phyloP scores from a whole-genome alignment of 441 rosid species.

The Eugenia klotzschiana region DNA sequence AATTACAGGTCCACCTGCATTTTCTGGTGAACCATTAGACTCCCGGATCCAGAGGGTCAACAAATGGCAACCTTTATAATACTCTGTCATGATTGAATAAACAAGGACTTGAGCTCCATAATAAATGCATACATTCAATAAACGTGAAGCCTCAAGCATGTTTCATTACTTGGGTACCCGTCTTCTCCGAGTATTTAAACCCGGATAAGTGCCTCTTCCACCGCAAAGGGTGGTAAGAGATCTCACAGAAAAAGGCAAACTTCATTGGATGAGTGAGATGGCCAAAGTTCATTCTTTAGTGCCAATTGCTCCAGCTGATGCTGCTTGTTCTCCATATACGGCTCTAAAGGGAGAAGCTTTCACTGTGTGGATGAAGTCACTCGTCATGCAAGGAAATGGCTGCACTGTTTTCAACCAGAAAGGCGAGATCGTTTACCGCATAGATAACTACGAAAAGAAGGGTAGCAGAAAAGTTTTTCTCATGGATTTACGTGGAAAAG shows the following conservation, averaged over 20 bases:
- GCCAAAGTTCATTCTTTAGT: background rate
- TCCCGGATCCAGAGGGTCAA: background rate
- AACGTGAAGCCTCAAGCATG: background rate
- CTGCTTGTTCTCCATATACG: background rate
- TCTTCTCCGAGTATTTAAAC: background rate
- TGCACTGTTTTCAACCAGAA: background rate
- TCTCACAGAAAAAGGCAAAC: background rate
- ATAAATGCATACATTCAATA: background rate
- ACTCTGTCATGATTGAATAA: background rate
- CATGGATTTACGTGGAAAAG: background rate
- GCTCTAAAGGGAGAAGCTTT: background rate
- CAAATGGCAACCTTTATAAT: background rate
- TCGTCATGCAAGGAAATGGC: conserved; percentile 1
- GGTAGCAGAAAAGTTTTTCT: background rate
- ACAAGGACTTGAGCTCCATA: background rate
- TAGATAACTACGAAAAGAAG: background rate
- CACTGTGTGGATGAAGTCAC: conserved; percentile 1
- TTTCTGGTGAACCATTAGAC: background rate
- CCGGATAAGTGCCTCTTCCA: background rate
- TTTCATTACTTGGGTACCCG: background rate
- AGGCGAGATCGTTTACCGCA: background rate
- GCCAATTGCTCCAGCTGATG: background rate
- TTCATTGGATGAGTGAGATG: background rate
- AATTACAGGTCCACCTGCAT: background rate
- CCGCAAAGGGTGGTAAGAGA: background rate